Percentiles rank a stretch among this genome's conserved stretches.
These are phyloP conservation scores for Vanderwaltozyma verrucispora DNA, from an alignment of 805 yeast genomes.

Conservation along the genomic window DNA sequence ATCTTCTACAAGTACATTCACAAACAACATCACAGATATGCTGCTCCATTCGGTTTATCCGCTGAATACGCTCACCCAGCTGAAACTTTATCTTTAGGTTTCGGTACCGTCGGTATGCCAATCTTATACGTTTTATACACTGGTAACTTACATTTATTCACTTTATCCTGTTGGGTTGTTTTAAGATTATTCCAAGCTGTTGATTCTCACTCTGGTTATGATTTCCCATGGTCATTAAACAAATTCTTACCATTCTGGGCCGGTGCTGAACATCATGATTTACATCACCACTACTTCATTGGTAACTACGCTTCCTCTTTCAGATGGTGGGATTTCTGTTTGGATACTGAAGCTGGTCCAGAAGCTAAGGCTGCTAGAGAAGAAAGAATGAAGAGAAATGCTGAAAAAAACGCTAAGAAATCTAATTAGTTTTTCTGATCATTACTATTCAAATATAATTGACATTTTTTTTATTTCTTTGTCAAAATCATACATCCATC, in stretches of 20 bases:
- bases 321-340: conserved; percentile 88
- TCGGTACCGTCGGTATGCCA: conserved; percentile 96
- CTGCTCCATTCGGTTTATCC: conserved; percentile 94
- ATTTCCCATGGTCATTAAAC: conserved; percentile 93
- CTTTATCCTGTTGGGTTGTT: conserved; percentile 82
- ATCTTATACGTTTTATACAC: conserved; percentile 71
- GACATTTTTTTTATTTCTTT: no score
- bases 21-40: conserved; percentile 95
- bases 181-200: conserved; percentile 91
- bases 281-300: conserved; percentile 91
- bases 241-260: conserved; percentile 95
- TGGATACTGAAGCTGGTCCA: conserved; percentile 86
- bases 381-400: conserved; percentile 44
- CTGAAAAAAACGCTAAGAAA: conserved; percentile 37
- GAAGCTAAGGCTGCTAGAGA: conserved; percentile 71
- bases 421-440: conserved; percentile 1
- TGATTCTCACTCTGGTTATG: conserved; percentile 96
- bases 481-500: no score
- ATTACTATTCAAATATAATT: no score
- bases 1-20: conserved; percentile 86
- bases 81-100: conserved; percentile 82
- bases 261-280: conserved; percentile 97
- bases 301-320: conserved; percentile 93
- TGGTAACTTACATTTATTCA: conserved; percentile 71
- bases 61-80: conserved; percentile 98